Percentiles rank a stretch among this genome's conserved stretches.
Evolutionary conservation across 148 eudicot genomes (phyloP).

Genomic region (Rhododendron kiyosumense): DNA sequence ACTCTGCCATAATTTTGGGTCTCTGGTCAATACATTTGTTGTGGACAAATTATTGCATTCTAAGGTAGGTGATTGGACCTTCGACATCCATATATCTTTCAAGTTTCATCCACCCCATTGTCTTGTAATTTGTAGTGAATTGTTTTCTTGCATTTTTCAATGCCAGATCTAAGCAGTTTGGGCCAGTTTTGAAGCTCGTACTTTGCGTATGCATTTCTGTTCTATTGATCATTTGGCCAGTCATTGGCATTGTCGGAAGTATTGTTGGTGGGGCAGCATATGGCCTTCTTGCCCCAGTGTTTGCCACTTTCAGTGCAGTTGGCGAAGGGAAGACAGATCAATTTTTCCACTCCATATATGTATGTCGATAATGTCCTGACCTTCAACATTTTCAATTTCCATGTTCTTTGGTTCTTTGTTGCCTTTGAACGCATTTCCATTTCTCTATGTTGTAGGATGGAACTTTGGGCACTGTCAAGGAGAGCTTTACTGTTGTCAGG

Average conservation of each 20-base stretch:
- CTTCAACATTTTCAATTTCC: background rate
- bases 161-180: conserved; percentile 72
- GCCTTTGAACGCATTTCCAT: conserved; percentile 1
- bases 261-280: conserved; percentile 63
- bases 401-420: background rate
- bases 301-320: conserved; percentile 86
- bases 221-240: conserved; percentile 62
- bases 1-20: conserved; percentile 65
- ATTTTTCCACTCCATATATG: conserved; percentile 59
- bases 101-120: background rate
- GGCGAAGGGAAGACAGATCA: conserved; percentile 68
- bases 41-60: conserved; percentile 58
- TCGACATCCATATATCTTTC: background rate
- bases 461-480: conserved; percentile 60
- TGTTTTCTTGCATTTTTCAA: conserved; percentile 8
- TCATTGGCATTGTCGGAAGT: conserved; percentile 47
- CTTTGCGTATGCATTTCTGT: conserved; percentile 39
- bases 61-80: conserved; percentile 44
- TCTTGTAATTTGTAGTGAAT: background rate
- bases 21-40: conserved; percentile 79
- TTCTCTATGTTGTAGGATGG: conserved; percentile 62
- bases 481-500: conserved; percentile 53
- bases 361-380: conserved; percentile 26
- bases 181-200: conserved; percentile 77
- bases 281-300: conserved; percentile 81